A percentile compares a stretch with the other conserved stretches of the same genome.
phyloP scores from a whole-genome alignment of 805 yeast species.

The Candida pini region DNA sequence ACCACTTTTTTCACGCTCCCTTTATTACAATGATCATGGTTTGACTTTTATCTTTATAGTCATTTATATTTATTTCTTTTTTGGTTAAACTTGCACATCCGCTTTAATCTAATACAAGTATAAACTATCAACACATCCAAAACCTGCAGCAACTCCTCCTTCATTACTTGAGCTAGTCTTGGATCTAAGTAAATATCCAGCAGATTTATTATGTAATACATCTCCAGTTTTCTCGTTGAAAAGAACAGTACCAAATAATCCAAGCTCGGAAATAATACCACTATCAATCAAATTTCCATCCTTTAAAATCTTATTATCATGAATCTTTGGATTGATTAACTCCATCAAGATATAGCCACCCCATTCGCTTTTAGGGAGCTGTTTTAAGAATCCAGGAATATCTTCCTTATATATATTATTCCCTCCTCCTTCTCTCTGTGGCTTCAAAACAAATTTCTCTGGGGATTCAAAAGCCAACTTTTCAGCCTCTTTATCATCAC shows the following conservation, averaged over 20 bases:
- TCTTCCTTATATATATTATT: conserved; percentile 85
- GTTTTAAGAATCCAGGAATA: conserved; percentile 66
- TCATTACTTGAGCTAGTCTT: conserved; percentile 85
- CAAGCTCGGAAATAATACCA: conserved; percentile 83
- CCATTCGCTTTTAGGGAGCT: conserved; percentile 69
- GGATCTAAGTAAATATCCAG: conserved; percentile 86
- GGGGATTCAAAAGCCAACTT: conserved; percentile 64
- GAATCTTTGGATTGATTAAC: conserved; percentile 71
- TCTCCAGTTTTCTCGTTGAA: conserved; percentile 62
- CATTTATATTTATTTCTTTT: no score
- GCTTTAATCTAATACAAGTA: conserved; percentile 50
- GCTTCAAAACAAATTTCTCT: conserved; percentile 77
- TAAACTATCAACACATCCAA: conserved; percentile 90
- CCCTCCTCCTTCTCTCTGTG: conserved; percentile 99
- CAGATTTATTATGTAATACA: conserved; percentile 54
- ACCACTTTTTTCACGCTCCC: no score
- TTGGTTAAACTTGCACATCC: no score
- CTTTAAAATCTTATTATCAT: conserved; percentile 65
- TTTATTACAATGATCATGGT: no score
- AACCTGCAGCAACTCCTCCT: conserved; percentile 99
- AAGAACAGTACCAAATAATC: conserved; percentile 78
- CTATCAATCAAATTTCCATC: conserved; percentile 59
- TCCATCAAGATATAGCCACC: conserved; percentile 92
- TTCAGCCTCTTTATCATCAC: conserved; percentile 49
- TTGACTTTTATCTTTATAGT: no score